A percentile compares a stretch with the other conserved stretches of the same genome.
Evolutionary conservation across 2,329 filamentous ascomycete genomes (phyloP).

Genomic region (Aspergillus luchuensis): DNA sequence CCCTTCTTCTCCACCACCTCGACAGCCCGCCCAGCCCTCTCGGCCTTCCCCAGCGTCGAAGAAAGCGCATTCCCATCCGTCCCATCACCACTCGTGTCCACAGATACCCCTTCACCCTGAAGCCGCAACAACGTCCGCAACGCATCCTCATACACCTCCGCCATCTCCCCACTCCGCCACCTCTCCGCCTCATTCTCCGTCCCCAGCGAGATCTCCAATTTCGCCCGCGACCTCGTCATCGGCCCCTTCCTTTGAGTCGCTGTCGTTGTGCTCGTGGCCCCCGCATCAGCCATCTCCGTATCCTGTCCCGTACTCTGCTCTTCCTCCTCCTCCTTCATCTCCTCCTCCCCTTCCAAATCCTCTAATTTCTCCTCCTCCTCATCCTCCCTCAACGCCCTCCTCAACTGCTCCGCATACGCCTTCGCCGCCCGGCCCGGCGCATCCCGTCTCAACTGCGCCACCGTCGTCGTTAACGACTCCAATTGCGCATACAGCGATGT

Average conservation of each 20-base stretch:
- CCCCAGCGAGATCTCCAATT: slow-evolving; percentile 36
- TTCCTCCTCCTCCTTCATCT: slow-evolving; percentile 17
- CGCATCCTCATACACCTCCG: slow-evolving; percentile 44
- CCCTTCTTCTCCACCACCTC: slow-evolving; percentile 46
- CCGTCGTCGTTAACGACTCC: slow-evolving; percentile 50
- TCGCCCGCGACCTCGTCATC: slow-evolving; percentile 26
- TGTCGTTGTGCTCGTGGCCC: background rate
- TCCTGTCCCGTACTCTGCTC: slow-evolving; percentile 11
- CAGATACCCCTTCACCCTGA: slow-evolving; percentile 38
- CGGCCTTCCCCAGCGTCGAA: slow-evolving; percentile 49
- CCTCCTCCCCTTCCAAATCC: slow-evolving; percentile 39
- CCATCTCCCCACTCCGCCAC: slow-evolving; percentile 46
- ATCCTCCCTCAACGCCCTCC: slow-evolving; percentile 38
- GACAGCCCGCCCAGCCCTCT: slow-evolving; percentile 47
- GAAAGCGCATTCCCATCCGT: slow-evolving; percentile 43
- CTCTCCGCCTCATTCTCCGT: slow-evolving; percentile 38
- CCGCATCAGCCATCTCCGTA: slow-evolving; percentile 24
- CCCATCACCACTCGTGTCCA: slow-evolving; percentile 22
- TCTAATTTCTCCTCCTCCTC: slow-evolving; percentile 55
- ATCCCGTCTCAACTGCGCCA: slow-evolving; percentile 49
- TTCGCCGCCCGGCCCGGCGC: slow-evolving; percentile 46
- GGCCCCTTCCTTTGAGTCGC: background rate
- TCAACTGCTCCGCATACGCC: slow-evolving; percentile 40
- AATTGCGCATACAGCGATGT: slow-evolving; percentile 50
- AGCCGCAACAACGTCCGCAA: slow-evolving; percentile 42